phyloP scores from a whole-genome alignment of 2,329 filamentous ascomycete species.

The Aureobasidium vineae region DNA sequence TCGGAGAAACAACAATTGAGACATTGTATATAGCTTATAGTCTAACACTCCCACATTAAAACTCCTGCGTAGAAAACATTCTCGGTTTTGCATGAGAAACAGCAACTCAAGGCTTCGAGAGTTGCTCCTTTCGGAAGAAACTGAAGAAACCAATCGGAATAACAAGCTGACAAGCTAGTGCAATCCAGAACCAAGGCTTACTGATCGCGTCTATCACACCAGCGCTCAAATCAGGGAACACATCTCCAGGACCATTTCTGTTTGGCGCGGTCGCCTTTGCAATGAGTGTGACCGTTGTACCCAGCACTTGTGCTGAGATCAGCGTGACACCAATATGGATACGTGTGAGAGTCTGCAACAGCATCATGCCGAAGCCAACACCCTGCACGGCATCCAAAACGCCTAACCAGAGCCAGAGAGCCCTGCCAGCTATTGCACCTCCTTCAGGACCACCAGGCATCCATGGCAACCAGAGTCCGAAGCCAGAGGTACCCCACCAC shows the following conservation, averaged over 20 bases:
- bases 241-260: slow-evolving; percentile 58
- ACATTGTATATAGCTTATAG: neutral
- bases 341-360: slow-evolving; percentile 59
- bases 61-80: neutral
- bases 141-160: slow-evolving; percentile 59
- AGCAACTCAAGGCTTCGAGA: slow-evolving; percentile 50
- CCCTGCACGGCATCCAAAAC: slow-evolving; percentile 64
- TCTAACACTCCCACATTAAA: neutral
- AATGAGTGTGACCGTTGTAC: slow-evolving; percentile 60
- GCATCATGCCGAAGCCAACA: slow-evolving; percentile 66
- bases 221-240: slow-evolving; percentile 61
- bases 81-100: neutral
- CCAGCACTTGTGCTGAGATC: slow-evolving; percentile 60
- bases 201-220: slow-evolving; percentile 48
- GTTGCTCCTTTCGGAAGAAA: slow-evolving; percentile 59
- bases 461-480: slow-evolving; percentile 64
- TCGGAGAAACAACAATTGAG: neutral
- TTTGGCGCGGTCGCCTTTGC: slow-evolving; percentile 61
- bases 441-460: slow-evolving; percentile 52
- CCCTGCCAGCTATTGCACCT: slow-evolving; percentile 56
- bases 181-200: slow-evolving; percentile 61
- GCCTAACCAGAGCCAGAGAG: slow-evolving; percentile 66
- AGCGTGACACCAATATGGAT: slow-evolving; percentile 64
- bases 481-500: slow-evolving; percentile 61
- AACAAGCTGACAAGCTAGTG: slow-evolving; percentile 56